phyloP scores from a whole-genome alignment of 2,329 filamentous ascomycete species.

The Cladophialophora bantiana region DNA sequence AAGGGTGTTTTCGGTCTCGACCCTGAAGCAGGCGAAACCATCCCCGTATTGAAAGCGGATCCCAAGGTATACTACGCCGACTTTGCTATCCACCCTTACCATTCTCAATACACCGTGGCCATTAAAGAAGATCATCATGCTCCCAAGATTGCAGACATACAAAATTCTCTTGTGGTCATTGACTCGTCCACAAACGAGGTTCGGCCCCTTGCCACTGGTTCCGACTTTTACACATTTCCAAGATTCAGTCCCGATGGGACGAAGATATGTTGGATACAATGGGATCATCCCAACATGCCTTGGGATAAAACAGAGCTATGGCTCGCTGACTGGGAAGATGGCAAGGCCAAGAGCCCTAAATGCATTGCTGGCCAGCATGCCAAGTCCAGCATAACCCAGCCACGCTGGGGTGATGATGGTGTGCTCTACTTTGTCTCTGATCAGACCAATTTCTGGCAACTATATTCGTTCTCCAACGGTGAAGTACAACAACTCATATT shows the following conservation, averaged over 20 bases:
- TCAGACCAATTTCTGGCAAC: conserved; percentile 55
- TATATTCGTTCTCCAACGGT: conserved; percentile 51
- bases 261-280: conserved; percentile 61
- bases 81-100: conserved; percentile 53
- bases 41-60: conserved; percentile 44
- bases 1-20: conserved; percentile 55
- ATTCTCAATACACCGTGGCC: conserved; percentile 55
- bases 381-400: conserved; percentile 54
- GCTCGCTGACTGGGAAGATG: conserved; percentile 53
- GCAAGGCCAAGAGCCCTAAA: conserved; percentile 39
- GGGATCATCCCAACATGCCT: conserved; percentile 62
- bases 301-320: conserved; percentile 58
- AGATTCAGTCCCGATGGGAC: conserved; percentile 57
- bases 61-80: conserved; percentile 54
- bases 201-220: conserved; percentile 49
- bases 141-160: conserved; percentile 41
- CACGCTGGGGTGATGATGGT: conserved; percentile 60
- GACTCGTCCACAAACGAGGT: conserved; percentile 44
- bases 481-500: conserved; percentile 46
- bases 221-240: conserved; percentile 63
- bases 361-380: conserved; percentile 3
- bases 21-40: conserved; percentile 47
- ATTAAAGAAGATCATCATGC: conserved; percentile 59
- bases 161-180: conserved; percentile 46
- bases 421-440: conserved; percentile 59